Conservation (phyloP, 805 yeast genomes). For the Cyberlindnera mycetangii region DNA sequence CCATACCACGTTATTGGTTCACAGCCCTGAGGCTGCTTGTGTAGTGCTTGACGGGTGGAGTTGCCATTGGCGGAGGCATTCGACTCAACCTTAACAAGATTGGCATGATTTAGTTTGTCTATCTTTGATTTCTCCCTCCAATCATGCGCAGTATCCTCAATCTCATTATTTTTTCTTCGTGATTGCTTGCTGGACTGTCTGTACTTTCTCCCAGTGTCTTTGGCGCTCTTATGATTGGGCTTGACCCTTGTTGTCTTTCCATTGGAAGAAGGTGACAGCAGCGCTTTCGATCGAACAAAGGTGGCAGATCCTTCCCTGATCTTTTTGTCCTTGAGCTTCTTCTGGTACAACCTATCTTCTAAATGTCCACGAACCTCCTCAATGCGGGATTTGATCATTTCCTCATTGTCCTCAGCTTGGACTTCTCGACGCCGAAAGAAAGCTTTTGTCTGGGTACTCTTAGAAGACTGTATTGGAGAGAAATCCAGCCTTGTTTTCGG, state of each 20-base stretch:
- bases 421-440: conserved; percentile 1
- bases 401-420: conserved; percentile 2
- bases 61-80: conserved; percentile 1
- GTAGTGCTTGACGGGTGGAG: not conserved
- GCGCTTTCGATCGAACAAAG: conserved; percentile 13
- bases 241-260: not conserved
- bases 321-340: conserved; percentile 18
- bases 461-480: not conserved
- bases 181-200: not conserved
- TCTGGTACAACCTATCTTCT: conserved; percentile 19
- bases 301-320: conserved; percentile 8
- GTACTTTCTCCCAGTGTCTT: not conserved
- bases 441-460: conserved; percentile 1
- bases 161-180: not conserved
- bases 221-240: not conserved
- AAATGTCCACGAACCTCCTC: conserved; percentile 18
- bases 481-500: conserved; percentile 7
- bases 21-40: conserved; percentile 30
- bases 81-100: conserved; percentile 6
- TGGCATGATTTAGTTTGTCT: conserved; percentile 1
- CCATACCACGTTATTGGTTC: conserved; percentile 51
- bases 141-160: conserved; percentile 3
- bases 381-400: conserved; percentile 5
- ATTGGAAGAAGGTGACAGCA: not conserved
- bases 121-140: conserved; percentile 7